phyloP scores from a whole-genome alignment of 2,329 filamentous ascomycete species.

The Neofusicoccum umdonicola region DNA sequence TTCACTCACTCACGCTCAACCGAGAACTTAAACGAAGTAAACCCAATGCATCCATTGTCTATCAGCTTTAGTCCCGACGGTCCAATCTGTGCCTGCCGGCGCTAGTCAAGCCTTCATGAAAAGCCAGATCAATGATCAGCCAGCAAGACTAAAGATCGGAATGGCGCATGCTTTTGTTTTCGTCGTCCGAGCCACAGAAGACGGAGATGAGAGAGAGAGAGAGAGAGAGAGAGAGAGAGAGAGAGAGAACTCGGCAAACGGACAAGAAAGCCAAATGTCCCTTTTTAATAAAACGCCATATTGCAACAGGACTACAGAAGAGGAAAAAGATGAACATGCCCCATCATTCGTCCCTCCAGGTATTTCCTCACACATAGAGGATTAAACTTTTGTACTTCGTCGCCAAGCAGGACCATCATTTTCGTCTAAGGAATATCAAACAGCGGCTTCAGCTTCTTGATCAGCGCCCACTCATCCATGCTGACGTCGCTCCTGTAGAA shows the following conservation, averaged over 20 bases:
- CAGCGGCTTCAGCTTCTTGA: conserved; percentile 91
- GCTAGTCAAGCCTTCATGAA: too few relatives aligned
- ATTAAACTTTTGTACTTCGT: background rate
- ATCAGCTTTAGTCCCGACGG: background rate
- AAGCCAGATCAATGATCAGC: background rate
- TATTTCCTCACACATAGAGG: background rate
- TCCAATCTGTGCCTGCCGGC: background rate
- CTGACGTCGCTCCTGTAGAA: conserved; percentile 85
- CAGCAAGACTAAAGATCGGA: background rate
- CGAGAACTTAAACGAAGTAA: too few relatives aligned
- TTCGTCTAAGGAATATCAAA: conserved; percentile 72
- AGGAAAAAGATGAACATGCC: background rate
- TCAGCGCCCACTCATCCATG: conserved; percentile 91
- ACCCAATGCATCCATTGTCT: background rate
- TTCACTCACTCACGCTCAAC: too few relatives aligned
- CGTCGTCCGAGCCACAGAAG: background rate
- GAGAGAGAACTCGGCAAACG: background rate
- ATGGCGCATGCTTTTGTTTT: background rate
- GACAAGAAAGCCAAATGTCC: background rate
- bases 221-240: background rate
- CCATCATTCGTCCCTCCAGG: background rate
- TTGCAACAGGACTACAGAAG: background rate
- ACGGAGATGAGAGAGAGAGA: background rate
- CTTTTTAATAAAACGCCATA: conserved; percentile 6
- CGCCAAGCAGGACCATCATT: background rate